Percentiles rank a stretch among this genome's conserved stretches.
Conservation (phyloP, 495 filamentous ascomycete species). For the Evernia prunastri region DNA sequence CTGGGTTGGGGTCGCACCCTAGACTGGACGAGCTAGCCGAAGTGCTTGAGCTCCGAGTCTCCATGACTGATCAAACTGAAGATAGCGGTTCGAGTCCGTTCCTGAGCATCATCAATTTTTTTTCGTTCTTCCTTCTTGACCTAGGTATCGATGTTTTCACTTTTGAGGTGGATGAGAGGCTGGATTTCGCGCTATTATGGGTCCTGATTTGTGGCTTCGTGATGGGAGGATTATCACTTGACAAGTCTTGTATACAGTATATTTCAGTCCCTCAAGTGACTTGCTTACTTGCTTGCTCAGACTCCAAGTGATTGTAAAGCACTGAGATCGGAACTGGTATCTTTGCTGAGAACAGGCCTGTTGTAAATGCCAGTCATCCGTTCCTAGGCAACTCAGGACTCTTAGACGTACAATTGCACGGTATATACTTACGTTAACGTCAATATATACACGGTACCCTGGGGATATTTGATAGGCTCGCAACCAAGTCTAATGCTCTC, state of each 20-base stretch:
- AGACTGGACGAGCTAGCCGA: neutral
- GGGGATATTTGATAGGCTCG: neutral
- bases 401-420: neutral
- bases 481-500: neutral
- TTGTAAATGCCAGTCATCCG: neutral
- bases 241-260: no score
- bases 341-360: neutral
- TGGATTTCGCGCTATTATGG: neutral
- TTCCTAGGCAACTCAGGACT: neutral
- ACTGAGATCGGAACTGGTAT: neutral
- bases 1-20: neutral
- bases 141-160: neutral
- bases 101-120: conserved; percentile 1
- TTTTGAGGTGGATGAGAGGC: neutral
- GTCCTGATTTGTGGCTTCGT: no score
- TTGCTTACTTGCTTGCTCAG: neutral
- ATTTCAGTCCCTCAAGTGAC: neutral
- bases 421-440: neutral
- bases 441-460: neutral
- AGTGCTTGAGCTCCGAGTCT: neutral
- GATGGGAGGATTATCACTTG: no score
- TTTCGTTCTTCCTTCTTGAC: neutral
- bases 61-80: neutral
- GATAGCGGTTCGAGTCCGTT: conserved; percentile 3
- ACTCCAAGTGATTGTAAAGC: neutral